Evolutionary conservation across 805 yeast genomes (phyloP), one percentile per base, ranked within the genome.

Genomic region (Lachancea fermentati): DNA sequence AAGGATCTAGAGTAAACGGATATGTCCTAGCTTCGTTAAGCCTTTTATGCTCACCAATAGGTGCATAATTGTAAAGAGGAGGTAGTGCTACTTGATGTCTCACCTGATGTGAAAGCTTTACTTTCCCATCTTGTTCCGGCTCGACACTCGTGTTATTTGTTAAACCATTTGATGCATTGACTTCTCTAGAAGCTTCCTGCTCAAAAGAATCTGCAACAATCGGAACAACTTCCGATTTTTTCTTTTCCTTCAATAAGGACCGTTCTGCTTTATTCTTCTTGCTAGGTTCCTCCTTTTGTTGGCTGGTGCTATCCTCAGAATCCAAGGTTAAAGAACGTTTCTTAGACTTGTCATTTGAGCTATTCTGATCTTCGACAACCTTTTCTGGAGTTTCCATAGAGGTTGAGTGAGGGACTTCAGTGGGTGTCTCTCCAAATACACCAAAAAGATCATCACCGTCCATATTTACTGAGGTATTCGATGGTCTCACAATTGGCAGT

Each of bases 1-100:
- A 93, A 22, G 98, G 97, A 73, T 93, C 99, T 50, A 93, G 72
- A 0, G 79, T 77, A 65, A 93, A 93, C 0, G 97, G 97, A 54
- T 93, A 93, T 0, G 83, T 78, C 51, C 97, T 73, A 2, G 97
- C 98, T 51, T 87, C 85, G 16, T 73, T 69, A 15, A 58, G 55
- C 57, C 95, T 75, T 57, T 81, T 81, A 61, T 93, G 97, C 49
- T 87, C 83, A 19, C 88, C 82, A 49, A 91, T 87, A 12, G 97
- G 97, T 11, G 70, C 70, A 57, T 93, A 91, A 36, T 89, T 83
- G 58, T 81, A 93, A 45, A 83, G 83, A 4, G 95, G 94, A 1
- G 98, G 98, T 17, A 91, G 73, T 1, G 97, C 97, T 8, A 91
- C 98, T 64, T 91, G 97, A 67, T 91, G 98, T 62, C 97, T 82